Base-by-base conservation (phyloP, 2,329 filamentous ascomycete genomes). In the Chaetomiaceae sp. region DNA sequence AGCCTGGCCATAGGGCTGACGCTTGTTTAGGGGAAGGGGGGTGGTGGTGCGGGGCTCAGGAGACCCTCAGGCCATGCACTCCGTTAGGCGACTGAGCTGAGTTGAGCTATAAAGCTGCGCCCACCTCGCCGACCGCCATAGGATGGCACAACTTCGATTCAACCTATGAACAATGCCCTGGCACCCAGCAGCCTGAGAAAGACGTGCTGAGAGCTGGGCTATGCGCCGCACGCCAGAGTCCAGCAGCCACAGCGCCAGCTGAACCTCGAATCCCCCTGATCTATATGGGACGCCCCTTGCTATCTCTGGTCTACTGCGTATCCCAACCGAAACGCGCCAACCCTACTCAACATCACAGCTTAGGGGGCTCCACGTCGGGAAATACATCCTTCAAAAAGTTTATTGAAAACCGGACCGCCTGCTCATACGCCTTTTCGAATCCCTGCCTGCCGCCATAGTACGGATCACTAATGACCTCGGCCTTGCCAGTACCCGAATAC, bases 381-480 rank as follows among this genome's bases (percentile, higher is more conserved):
- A 83, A 73, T 29, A 82, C 73, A 41, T 84, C 76, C 63, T 78
- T 75, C 58, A 96, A 62, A 63, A 96, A 90, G 51, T 87, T 90
- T 66, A 77, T 79, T 2, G 87, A 85, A 67, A 95, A 96, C 57
- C 86, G 76, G 55, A 77, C 73, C 58, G 86, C 86, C 75, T 96
- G 91, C 71, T 92, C 83, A 70, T 87, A 97, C n/a, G 90, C 89
- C 65, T 79, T 81, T 63, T 87, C 82, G 66, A 97, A 97, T 2
- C 90, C 90, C 61, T 88, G 80, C 4, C 76, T 73, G 11, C 82
- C 90, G n/a, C 89, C 90, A 69, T 97, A 97, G 72, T 97, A 99
- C 13, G 94, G 94, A 69, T 97, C 94, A 54, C 81, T 75, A 8
- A 96, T 84, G 43, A 89, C 79, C 73, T 96, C 88, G 18, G 79